Percentiles rank a stretch among this genome's conserved stretches.
phyloP scores from a whole-genome alignment of 768 basidiomycete species.

The Neoboletus brunneissimus region DNA sequence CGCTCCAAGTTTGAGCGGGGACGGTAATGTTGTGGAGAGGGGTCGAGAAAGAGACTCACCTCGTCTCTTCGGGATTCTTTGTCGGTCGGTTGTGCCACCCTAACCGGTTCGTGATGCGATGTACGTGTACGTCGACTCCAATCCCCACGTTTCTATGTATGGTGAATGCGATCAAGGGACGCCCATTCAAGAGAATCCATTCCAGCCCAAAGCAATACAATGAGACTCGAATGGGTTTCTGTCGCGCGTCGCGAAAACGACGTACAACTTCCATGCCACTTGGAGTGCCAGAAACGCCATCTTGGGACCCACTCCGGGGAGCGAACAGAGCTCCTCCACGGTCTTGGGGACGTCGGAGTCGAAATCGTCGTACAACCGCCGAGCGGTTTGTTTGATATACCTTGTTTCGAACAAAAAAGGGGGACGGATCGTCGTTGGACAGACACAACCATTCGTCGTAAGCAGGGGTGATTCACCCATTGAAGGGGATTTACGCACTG shows the following conservation, averaged over 20 bases:
- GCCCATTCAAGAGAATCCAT: neutral
- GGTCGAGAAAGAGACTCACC: slow-evolving; percentile 39
- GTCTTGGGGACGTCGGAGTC: slow-evolving; percentile 86
- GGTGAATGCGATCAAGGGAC: neutral
- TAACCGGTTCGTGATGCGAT: slow-evolving; percentile 89
- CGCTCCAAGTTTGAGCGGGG: neutral
- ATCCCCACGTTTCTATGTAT: slow-evolving; percentile 74
- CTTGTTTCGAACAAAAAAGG: slow-evolving; percentile 32
- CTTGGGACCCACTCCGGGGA: slow-evolving; percentile 93
- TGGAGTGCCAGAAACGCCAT: slow-evolving; percentile 90
- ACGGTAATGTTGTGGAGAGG: no score
- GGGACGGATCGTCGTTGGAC: no score
- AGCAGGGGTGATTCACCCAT: neutral
- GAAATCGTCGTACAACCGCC: slow-evolving; percentile 66
- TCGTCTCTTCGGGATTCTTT: slow-evolving; percentile 83
- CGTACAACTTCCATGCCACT: slow-evolving; percentile 80
- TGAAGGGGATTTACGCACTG: slow-evolving; percentile 44
- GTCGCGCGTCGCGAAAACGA: neutral
- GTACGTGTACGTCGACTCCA: slow-evolving; percentile 95
- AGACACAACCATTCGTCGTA: neutral
- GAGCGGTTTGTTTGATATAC: slow-evolving; percentile 73
- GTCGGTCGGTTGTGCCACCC: slow-evolving; percentile 90
- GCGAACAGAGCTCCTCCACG: slow-evolving; percentile 79
- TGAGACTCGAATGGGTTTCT: neutral
- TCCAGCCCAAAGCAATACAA: neutral